A percentile compares a stretch with the other conserved stretches of the same genome.
Evolutionary conservation across 805 yeast genomes (phyloP).

Genomic region (Ascoidea tarda): DNA sequence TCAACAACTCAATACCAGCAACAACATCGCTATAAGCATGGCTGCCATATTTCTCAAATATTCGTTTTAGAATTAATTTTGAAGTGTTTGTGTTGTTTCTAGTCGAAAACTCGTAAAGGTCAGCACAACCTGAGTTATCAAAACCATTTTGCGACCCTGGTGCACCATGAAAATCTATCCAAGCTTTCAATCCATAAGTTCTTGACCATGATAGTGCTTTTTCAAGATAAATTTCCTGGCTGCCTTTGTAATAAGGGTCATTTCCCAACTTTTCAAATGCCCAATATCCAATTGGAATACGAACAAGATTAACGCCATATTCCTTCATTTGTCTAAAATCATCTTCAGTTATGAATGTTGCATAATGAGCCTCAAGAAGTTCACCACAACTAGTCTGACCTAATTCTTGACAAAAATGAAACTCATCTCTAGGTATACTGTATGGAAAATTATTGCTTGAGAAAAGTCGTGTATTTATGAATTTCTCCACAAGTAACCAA

Average conservation of each 20-base stretch:
- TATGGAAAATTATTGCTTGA: constrained; percentile 19
- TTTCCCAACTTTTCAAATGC: constrained; percentile 32
- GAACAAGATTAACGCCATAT: constrained; percentile 50
- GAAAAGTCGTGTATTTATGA: constrained; percentile 52
- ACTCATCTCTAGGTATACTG: constrained; percentile 46
- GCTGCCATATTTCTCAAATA: constrained; percentile 42
- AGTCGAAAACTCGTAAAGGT: constrained; percentile 26
- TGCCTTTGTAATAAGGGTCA: constrained; percentile 33
- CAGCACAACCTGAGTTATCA: constrained; percentile 64
- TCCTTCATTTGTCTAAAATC: constrained; percentile 38
- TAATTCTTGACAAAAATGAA: constrained; percentile 31
- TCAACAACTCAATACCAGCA: constrained; percentile 54
- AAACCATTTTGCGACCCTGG: constrained; percentile 85
- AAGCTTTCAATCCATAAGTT: constrained; percentile 42
- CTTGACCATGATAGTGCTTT: constrained; percentile 59
- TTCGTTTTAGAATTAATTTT: constrained; percentile 30
- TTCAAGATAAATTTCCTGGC: constrained; percentile 46
- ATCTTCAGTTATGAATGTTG: constrained; percentile 39
- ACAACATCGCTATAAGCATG: constrained; percentile 36
- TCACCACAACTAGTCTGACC: constrained; percentile 30
- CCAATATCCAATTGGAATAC: constrained; percentile 78
- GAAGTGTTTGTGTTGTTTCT: constrained; percentile 28
- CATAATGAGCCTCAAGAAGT: constrained; percentile 39
- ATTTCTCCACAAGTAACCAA: constrained; percentile 62
- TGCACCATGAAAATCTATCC: constrained; percentile 69